Evolutionary conservation across 148 eudicot genomes (phyloP), one percentile per base, ranked within the genome.

Genomic region (Vaccinium corymbosum): DNA sequence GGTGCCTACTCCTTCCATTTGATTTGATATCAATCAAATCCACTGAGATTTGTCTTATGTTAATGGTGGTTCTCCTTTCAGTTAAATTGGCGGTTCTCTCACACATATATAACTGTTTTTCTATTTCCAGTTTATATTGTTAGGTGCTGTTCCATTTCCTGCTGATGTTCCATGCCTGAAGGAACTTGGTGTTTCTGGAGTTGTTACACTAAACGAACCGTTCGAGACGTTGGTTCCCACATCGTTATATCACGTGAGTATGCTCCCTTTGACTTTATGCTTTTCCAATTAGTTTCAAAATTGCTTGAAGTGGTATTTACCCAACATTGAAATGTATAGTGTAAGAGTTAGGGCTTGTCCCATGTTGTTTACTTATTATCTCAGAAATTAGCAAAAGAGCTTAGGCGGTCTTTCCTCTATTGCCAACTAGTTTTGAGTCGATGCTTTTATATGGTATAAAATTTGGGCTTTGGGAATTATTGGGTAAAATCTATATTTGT

Each of bases 101-200:
- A 27, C 56, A 57, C 2, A 0, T 72, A 55, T 50, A 49, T 87
- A 49, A 88, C 82, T 72, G 38, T 61, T 73, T 87, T 79, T 83
- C 52, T 80, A 20, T 88, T 83, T 4, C 72, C 92, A 94, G 98
- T 93, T 89, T 91, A 84, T 94, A 72, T 83, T 94, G 86, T 87
- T 94, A 85, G 98, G 98, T 27, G 98, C 98, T 81, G 98, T 94
- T 88, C 98, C 98, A 46, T 94, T 94, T 81, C 98, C 98, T 29
- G 79, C 89, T 50, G 96, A 94, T 86, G 96, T 94, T 82, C 89
- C 88, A 20, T 94, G 90, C 85, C 70, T 94, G 93, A 93, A 92
- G 88, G 94, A 90, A 81, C 93, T 94, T 87, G 96, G 98, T 86
- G 98, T 94, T 59, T 88, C 86, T 80, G 96, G 98, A 82, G 96